A percentile compares a stretch with the other conserved stretches of the same genome.
These are phyloP conservation scores for Umbelopsis sp. DNA, from an alignment of 192 early-diverging fungal genomes.

Conservation along the genomic window DNA sequence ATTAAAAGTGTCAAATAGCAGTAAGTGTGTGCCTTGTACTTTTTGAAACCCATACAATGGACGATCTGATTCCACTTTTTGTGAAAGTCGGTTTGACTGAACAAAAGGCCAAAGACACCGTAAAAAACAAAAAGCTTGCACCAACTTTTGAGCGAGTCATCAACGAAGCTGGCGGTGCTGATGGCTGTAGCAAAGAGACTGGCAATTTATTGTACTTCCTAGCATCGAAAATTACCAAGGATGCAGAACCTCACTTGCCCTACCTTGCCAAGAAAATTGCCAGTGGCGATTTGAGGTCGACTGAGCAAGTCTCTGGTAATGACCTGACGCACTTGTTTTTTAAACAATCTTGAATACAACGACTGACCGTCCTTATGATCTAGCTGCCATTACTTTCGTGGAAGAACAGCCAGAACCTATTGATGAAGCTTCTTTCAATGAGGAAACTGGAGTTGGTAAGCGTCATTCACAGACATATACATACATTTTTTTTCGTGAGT, in stretches of 20 bases:
- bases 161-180: slow-evolving; percentile 59
- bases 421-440: slow-evolving; percentile 75
- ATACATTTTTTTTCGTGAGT: background rate
- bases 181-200: slow-evolving; percentile 54
- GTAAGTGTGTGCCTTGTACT: background rate
- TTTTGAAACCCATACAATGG: slow-evolving; percentile 28
- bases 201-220: slow-evolving; percentile 87
- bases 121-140: slow-evolving; percentile 94
- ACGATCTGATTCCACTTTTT: slow-evolving; percentile 70
- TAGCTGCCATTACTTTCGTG: slow-evolving; percentile 91
- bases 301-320: slow-evolving; percentile 87
- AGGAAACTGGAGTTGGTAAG: slow-evolving; percentile 91
- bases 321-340: too few species aligned
- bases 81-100: slow-evolving; percentile 86
- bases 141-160: slow-evolving; percentile 76
- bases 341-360: background rate
- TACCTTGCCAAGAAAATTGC: slow-evolving; percentile 85
- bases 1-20: too few species aligned
- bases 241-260: slow-evolving; percentile 70
- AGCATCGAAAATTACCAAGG: slow-evolving; percentile 83
- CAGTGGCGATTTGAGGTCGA: slow-evolving; percentile 64
- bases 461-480: background rate
- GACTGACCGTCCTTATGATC: too few species aligned
- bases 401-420: slow-evolving; percentile 61
- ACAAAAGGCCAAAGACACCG: slow-evolving; percentile 92